These are phyloP conservation scores for Saccharomycopsis crataegensis DNA, from an alignment of 1,139 yeast species.

Conservation along the genomic window DNA sequence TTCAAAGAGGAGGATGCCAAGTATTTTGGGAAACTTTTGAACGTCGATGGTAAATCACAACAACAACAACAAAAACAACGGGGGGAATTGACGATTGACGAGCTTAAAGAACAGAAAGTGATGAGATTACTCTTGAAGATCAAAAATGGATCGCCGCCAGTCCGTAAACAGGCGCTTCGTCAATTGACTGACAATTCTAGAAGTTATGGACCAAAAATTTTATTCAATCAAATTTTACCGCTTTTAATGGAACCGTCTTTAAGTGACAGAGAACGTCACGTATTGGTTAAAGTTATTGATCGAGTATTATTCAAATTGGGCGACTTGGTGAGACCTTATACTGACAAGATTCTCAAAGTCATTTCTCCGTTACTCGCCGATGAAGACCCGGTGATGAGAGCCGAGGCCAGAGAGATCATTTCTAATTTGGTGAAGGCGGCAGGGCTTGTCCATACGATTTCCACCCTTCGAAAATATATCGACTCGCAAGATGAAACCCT, in stretches of 20 bases:
- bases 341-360: conserved; percentile 65
- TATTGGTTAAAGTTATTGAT: conserved; percentile 69
- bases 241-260: conserved; percentile 62
- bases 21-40: conserved; percentile 58
- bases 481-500: conserved; percentile 79
- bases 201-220: conserved; percentile 58
- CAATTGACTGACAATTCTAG: conserved; percentile 58
- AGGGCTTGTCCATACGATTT: conserved; percentile 72
- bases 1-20: conserved; percentile 68
- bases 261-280: conserved; percentile 79
- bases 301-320: conserved; percentile 61
- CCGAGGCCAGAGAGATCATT: conserved; percentile 76
- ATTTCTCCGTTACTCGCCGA: conserved; percentile 76
- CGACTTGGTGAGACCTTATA: conserved; percentile 60
- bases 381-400: conserved; percentile 64
- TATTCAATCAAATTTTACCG: conserved; percentile 68
- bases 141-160: conserved; percentile 68
- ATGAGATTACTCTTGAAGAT: conserved; percentile 59
- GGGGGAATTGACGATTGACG: conserved; percentile 39
- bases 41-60: conserved; percentile 12
- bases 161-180: conserved; percentile 66
- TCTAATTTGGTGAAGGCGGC: conserved; percentile 72
- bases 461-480: conserved; percentile 73
- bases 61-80: conserved; percentile 18
- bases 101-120: conserved; percentile 52